phyloP scores from a whole-genome alignment of 805 yeast species.

The Candida chauliodis region DNA sequence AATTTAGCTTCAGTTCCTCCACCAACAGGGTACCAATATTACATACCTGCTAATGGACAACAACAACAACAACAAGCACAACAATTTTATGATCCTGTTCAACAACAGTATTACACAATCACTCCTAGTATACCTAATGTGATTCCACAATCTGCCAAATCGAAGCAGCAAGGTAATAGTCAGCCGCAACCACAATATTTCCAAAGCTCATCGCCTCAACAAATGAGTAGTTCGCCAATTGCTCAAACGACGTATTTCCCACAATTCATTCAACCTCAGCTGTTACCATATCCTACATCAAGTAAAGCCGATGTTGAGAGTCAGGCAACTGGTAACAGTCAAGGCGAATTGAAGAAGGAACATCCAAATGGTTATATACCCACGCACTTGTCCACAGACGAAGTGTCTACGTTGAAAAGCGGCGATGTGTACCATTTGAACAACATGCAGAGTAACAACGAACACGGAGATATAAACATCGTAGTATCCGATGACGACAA shows the following conservation, averaged over 20 bases:
- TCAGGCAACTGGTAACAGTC: not conserved
- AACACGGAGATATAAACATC: slow-evolving; percentile 3
- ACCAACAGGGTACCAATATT: slow-evolving; percentile 13
- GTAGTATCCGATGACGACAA: slow-evolving; percentile 14
- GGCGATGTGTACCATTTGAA: slow-evolving; percentile 6
- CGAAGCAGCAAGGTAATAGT: slow-evolving; percentile 11
- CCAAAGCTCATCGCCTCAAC: slow-evolving; percentile 12
- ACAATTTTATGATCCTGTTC: slow-evolving; percentile 42
- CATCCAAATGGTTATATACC: slow-evolving; percentile 4
- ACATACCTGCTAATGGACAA: slow-evolving; percentile 16
- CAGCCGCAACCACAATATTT: slow-evolving; percentile 18
- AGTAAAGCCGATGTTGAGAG: slow-evolving; percentile 5
- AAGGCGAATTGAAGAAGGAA: not conserved
- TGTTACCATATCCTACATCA: slow-evolving; percentile 7
- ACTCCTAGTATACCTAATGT: slow-evolving; percentile 28
- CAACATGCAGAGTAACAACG: slow-evolving; percentile 10
- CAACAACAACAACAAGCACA: slow-evolving; percentile 36
- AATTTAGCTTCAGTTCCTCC: slow-evolving; percentile 8
- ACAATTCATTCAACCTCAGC: slow-evolving; percentile 12
- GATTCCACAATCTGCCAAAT: slow-evolving; percentile 20
- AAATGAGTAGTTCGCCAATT: slow-evolving; percentile 7
- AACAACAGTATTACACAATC: slow-evolving; percentile 40
- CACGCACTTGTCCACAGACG: slow-evolving; percentile 5
- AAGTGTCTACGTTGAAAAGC: slow-evolving; percentile 7
- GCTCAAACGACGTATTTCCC: slow-evolving; percentile 5